Evolutionary conservation across 2,329 filamentous ascomycete species (phyloP).

Genomic region (Penicillium oxalicum): DNA sequence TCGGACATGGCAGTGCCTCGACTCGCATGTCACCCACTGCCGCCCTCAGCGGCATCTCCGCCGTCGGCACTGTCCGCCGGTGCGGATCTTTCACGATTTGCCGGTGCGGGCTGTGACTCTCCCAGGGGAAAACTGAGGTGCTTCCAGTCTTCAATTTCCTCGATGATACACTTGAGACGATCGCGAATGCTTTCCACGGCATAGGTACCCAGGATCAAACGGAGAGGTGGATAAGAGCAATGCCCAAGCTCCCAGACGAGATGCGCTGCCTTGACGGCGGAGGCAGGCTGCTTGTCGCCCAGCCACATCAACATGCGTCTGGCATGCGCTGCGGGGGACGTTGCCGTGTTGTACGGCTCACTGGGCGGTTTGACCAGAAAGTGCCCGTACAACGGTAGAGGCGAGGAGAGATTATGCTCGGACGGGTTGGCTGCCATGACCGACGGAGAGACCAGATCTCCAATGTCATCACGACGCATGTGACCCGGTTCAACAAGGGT

Average conservation of each 20-base stretch:
- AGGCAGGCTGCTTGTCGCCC: conserved; percentile 84
- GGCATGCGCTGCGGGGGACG: conserved; percentile 80
- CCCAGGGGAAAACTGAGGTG: conserved; percentile 63
- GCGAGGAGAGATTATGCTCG: conserved; percentile 36
- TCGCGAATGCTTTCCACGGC: conserved; percentile 95
- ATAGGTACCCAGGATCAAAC: conserved; percentile 83
- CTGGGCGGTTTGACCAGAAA: conserved; percentile 84
- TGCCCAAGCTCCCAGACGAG: conserved; percentile 91
- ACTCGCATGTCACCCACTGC: no score
- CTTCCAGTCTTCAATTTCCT: conserved; percentile 93
- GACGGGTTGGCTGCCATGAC: conserved; percentile 18
- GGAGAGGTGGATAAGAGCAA: conserved; percentile 84
- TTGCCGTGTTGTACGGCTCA: conserved; percentile 70
- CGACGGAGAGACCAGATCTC: conserved; percentile 28
- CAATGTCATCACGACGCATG: conserved; percentile 71
- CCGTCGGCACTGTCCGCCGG: conserved; percentile 9
- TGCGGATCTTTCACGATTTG: conserved; percentile 4
- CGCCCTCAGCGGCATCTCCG: neutral
- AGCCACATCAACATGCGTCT: conserved; percentile 92
- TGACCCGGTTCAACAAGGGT: conserved; percentile 89
- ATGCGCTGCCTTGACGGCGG: conserved; percentile 86
- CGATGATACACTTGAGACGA: conserved; percentile 79
- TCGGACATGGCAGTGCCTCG: no score
- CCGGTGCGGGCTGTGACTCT: conserved; percentile 24
- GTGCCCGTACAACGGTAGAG: conserved; percentile 78